phyloP scores from a whole-genome alignment of 164 flowering plant species.

The Brasenia schreberi region DNA sequence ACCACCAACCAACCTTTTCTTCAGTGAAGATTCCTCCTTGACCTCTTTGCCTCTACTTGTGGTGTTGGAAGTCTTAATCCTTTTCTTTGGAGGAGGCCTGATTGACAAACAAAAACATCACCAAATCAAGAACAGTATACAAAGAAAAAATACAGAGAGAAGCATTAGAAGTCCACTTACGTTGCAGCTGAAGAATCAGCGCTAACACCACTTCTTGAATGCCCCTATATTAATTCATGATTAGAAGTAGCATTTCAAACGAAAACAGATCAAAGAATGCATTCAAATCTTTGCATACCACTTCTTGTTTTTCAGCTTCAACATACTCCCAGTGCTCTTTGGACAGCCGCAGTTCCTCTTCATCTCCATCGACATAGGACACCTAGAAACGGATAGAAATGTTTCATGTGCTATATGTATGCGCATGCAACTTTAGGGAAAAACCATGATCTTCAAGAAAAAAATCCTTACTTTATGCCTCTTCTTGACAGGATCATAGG shows the following conservation, averaged over 20 bases:
- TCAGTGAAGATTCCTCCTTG: not conserved
- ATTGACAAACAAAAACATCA: too few relatives aligned
- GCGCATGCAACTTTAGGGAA: too few relatives aligned
- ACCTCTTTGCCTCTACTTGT: not conserved
- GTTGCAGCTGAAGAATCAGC: not conserved
- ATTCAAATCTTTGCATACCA: not conserved
- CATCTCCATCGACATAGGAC: constrained; percentile 62
- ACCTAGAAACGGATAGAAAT: constrained; percentile 25
- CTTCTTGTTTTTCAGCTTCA: constrained; percentile 7
- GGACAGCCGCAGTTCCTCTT: constrained; percentile 41
- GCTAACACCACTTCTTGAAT: not conserved
- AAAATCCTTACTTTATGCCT: constrained; percentile 47
- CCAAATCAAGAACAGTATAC: too few relatives aligned
- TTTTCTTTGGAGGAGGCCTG: not conserved
- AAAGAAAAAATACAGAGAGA: too few relatives aligned
- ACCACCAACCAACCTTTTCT: not conserved
- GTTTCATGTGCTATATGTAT: not conserved
- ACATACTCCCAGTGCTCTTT: constrained; percentile 45
- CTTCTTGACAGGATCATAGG: constrained; percentile 37
- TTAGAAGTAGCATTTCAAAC: not conserved
- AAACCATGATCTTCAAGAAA: too few relatives aligned
- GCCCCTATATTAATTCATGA: not conserved
- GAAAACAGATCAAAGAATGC: not conserved
- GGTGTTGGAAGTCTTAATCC: not conserved
- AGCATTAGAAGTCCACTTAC: not conserved